These are phyloP conservation scores for Berkeleyomyces rouxiae DNA, from an alignment of 2,329 filamentous ascomycete genomes.

Conservation along the genomic window DNA sequence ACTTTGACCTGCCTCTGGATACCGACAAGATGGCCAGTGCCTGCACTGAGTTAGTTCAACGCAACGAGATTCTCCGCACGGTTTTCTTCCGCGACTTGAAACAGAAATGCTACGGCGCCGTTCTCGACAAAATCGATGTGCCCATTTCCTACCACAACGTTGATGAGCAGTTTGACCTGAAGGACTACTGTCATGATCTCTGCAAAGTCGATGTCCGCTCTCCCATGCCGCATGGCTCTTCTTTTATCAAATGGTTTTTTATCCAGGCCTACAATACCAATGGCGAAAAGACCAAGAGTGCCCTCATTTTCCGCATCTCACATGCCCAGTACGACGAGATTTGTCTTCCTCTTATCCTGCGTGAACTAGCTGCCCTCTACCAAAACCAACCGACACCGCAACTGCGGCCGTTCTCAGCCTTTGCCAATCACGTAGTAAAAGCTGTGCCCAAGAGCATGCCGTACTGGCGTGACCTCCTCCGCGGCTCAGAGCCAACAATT, in stretches of 20 bases:
- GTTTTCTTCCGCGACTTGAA: conserved; percentile 37
- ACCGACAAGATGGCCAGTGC: conserved; percentile 29
- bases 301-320: conserved; percentile 44
- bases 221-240: conserved; percentile 38
- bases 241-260: conserved; percentile 44
- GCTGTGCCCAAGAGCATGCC: conserved; percentile 33
- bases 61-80: conserved; percentile 49
- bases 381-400: conserved; percentile 12
- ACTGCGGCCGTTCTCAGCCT: conserved; percentile 29
- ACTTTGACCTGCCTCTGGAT: conserved; percentile 37
- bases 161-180: conserved; percentile 27
- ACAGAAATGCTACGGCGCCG: conserved; percentile 36
- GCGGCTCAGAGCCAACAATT: conserved; percentile 32
- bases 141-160: conserved; percentile 36
- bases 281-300: conserved; percentile 18
- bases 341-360: conserved; percentile 44
- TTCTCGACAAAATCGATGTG: conserved; percentile 36
- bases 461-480: conserved; percentile 45
- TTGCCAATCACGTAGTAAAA: conserved; percentile 27
- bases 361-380: conserved; percentile 38
- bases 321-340: conserved; percentile 57
- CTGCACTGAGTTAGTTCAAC: conserved; percentile 38
- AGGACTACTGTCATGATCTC: conserved; percentile 35
- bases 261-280: conserved; percentile 22
- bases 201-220: conserved; percentile 39